A percentile compares a stretch with the other conserved stretches of the same genome.
phyloP scores from a whole-genome alignment of 2,329 filamentous ascomycete genomes.

The Myrmaecium sp. region DNA sequence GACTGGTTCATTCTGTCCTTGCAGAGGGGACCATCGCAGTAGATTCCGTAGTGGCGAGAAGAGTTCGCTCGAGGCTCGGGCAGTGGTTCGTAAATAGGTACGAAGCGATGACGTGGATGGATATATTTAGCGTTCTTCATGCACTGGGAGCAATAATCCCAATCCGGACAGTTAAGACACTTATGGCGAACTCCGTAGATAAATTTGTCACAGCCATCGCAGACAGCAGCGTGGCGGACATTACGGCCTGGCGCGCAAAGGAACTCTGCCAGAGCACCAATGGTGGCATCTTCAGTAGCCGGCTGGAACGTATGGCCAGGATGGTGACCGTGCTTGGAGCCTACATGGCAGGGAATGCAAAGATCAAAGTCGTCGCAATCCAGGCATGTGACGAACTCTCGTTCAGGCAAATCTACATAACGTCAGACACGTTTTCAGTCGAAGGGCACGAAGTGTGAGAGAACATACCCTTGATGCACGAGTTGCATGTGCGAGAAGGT shows the following conservation, averaged over 20 bases:
- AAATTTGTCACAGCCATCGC: constrained; percentile 81
- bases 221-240: constrained; percentile 70
- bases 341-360: constrained; percentile 64
- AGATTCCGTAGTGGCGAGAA: constrained; percentile 63
- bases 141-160: constrained; percentile 82
- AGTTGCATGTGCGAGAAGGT: constrained; percentile 54
- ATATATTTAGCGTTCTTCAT: constrained; percentile 45
- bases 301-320: constrained; percentile 68
- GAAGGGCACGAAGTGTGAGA: too few relatives aligned
- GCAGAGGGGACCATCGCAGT: constrained; percentile 89
- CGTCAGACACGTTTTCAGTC: too few relatives aligned
- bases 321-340: constrained; percentile 73
- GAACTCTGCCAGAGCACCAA: constrained; percentile 44
- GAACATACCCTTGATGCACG: constrained; percentile 42
- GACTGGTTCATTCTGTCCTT: constrained; percentile 34
- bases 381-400: constrained; percentile 70
- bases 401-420: constrained; percentile 48
- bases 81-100: constrained; percentile 65
- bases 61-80: constrained; percentile 27
- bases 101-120: constrained; percentile 78
- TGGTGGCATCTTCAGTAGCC: constrained; percentile 37
- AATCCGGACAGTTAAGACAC: constrained; percentile 92
- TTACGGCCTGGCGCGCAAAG: constrained; percentile 69
- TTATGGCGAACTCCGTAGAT: constrained; percentile 88
- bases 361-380: constrained; percentile 83